Conservation (phyloP, 768 basidiomycete genomes). For the Kwoniella sp. region DNA sequence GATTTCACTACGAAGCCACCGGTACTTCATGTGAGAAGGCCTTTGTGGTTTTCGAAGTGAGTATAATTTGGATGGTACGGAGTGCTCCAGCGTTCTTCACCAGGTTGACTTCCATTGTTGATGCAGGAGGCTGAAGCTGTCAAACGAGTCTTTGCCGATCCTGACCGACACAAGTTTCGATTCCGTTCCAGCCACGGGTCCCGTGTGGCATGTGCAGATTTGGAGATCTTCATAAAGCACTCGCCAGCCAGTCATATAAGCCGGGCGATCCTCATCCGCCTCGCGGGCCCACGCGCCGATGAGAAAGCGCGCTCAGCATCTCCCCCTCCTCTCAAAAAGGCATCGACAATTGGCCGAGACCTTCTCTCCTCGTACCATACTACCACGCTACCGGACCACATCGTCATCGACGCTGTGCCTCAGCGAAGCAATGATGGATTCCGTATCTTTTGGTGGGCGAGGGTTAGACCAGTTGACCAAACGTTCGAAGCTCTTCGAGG, state of each 20-base stretch:
- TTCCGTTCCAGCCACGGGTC: constrained; percentile 8
- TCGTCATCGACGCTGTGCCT: constrained; percentile 29
- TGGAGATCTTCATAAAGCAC: constrained; percentile 7
- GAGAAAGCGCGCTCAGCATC: constrained; percentile 28
- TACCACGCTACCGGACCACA: constrained; percentile 4
- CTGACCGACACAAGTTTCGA: constrained; percentile 2
- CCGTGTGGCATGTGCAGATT: not conserved
- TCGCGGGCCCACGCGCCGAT: constrained; percentile 30
- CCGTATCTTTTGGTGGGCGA: constrained; percentile 14
- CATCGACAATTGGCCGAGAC: not conserved
- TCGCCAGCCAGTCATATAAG: not conserved
- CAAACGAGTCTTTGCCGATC: constrained; percentile 29
- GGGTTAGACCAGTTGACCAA: constrained; percentile 9
- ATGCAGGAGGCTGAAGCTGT: constrained; percentile 23
- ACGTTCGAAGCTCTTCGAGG: not conserved
- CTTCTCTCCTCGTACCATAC: not conserved
- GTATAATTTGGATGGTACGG: no score
- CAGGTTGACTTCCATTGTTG: constrained; percentile 4
- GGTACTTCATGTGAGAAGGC: constrained; percentile 27
- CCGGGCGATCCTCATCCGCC: constrained; percentile 25
- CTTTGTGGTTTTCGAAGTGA: constrained; percentile 38
- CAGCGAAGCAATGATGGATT: not conserved
- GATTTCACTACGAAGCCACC: constrained; percentile 23
- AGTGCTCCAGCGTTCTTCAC: constrained; percentile 9
- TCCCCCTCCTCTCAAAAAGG: constrained; percentile 2